Base-by-base conservation (phyloP, 2,329 filamentous ascomycete species). In the Cephalotrichum gorgonifer region DNA sequence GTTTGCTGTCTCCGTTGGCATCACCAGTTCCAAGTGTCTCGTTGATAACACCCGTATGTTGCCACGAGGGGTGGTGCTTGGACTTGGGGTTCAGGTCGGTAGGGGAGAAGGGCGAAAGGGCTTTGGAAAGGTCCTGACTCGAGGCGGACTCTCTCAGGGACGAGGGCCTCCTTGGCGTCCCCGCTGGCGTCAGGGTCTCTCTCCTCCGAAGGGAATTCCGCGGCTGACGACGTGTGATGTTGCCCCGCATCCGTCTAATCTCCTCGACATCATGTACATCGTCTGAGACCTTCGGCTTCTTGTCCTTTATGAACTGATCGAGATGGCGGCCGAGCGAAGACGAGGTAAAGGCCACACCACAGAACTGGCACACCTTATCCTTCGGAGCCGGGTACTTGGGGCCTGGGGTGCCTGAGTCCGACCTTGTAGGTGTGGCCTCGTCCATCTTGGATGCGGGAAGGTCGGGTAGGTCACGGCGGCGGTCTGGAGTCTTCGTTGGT, bases 321-420 rank as follows among this genome's bases (percentile, higher is more conserved):
- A 96, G 82, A 67, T 97, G 91, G 43, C 91, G 85, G 45, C 91
- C 91, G 48, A 97, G 79, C 2, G 88, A 95, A 15, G 89, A 95
- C 2, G 90, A 96, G 15, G 91, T 96, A 62, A 96, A 97, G 6
- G 85, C 76, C 64, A 95, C 88, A 43, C 81, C 76, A 65, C 91
- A 97, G 69, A 88, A 97, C 31, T 84, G 86, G 64, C 91, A 96
- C 54, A 75, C 83, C 62, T 87, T 88, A 70, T 97, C 90, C 67
- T 97, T 97, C 51, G 76, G 66, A 15, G 85, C 75, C 53, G 47
- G 47, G 28, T 48, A 48, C 27, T 48, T 48, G 25, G 38, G 46
- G 22, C 46, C 46, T 5, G 67, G 60, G 39, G 69, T 69, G 52
- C 58, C 62, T 27, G 63, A 59, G 46, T 73, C 70, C 53, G 67